Evolutionary conservation across 2,329 filamentous ascomycete species (phyloP), one percentile per base, ranked within the genome.

Genomic region (Fusarium hainanense): DNA sequence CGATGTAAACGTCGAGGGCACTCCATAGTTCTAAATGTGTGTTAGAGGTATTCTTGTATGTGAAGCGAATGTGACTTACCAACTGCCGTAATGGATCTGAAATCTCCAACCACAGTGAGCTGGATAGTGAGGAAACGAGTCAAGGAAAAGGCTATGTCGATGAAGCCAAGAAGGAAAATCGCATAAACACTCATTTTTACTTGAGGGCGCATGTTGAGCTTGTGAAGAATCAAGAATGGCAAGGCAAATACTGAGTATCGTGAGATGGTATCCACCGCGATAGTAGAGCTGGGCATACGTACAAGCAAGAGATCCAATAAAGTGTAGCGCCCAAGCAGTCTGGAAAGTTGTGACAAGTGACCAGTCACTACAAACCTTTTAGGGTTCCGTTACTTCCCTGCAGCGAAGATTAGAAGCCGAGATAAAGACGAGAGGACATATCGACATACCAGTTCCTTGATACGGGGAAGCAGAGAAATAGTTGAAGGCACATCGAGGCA

Each of bases 91-190:
- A 74, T 69, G 2, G 71, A 60, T 8, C 59, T 30, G 10, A 69
- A 64, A 4, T 60, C 43, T 1, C 67, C 56, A 3, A 42, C 18
- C 1, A 46, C 40, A 18, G 56, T 51, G 8, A 66, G 50, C 13
- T 63, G 54, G 4, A 74, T 52, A 6, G 57, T 63, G 4, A 74
- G 23, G n/a, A 69, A 74, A 4, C 71, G 69, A 4, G 72, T 55
- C 6, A 74, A 16, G 2, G 69, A 66, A 18, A 74, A 70, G 4
- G 70, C 54, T 10, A 74, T 70, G 4, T 74, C 70, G 14, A 74
- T 46, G 1, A 72, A 18, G 0, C 71, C 71, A 0, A 74, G 55
- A 2, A 72, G 57, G 16, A 73, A 73, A n/a, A 71, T 58, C 8
- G 50, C 54, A 10, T 62, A 72, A 18, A 73, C 47, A 12, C 71